These are phyloP conservation scores for Russula dissimulans DNA, from an alignment of 768 basidiomycete species.

Conservation along the genomic window DNA sequence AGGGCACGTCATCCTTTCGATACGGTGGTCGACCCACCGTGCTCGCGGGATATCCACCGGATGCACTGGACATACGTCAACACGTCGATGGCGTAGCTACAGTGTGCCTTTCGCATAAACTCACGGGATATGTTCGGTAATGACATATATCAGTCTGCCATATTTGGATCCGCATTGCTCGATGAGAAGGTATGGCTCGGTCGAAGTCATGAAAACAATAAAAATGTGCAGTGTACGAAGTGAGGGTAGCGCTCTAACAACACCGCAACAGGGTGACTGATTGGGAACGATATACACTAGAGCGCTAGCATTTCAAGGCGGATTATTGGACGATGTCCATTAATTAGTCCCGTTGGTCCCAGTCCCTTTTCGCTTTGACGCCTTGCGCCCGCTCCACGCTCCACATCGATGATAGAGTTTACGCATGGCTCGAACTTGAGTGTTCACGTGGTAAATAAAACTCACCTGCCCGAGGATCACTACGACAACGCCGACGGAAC, in stretches of 20 bases:
- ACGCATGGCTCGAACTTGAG: conserved; percentile 2
- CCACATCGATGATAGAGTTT: conserved; percentile 8
- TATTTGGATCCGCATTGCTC: conserved; percentile 35
- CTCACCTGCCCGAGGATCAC: conserved; percentile 11
- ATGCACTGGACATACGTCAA: conserved; percentile 24
- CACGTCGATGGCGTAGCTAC: conserved; percentile 19
- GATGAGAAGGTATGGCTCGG: conserved; percentile 31
- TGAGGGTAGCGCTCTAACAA: conserved; percentile 13
- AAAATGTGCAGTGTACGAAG: conserved; percentile 21
- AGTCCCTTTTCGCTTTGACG: not conserved
- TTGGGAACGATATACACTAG: conserved; percentile 6
- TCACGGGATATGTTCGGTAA: conserved; percentile 35
- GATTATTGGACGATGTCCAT: not conserved
- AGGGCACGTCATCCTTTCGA: conserved; percentile 8
- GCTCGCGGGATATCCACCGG: conserved; percentile 26
- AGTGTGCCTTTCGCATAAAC: conserved; percentile 18
- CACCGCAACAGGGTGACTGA: conserved; percentile 11
- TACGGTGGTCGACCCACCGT: conserved; percentile 23
- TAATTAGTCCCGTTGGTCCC: not conserved
- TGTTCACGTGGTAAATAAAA: not conserved
- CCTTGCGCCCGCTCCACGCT: not conserved
- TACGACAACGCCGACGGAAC: not conserved
- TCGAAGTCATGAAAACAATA: conserved; percentile 17
- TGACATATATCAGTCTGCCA: conserved; percentile 36
- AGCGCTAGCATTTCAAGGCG: conserved; percentile 11